Base-by-base conservation (phyloP, 805 yeast genomes). In the Kluyveromyces aestuarii region DNA sequence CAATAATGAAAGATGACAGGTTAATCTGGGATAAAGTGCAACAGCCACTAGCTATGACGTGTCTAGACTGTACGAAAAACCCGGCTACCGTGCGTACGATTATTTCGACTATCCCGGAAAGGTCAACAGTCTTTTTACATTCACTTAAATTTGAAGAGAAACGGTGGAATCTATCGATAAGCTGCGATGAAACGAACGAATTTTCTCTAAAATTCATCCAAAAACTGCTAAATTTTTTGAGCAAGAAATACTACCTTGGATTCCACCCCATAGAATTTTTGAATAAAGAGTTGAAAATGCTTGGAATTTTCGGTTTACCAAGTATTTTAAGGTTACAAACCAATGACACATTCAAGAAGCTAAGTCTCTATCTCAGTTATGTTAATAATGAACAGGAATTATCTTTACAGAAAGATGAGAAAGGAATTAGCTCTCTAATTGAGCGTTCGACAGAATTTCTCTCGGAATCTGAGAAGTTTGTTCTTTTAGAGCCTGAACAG, bases 1-100 rank as follows among this genome's bases (percentile, higher is more conserved):
- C 65, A 2, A 64, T 91, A 0, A 50, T 85, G 2, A 51, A 61
- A 8, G 81, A 81, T 52, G 56, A 68, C 0, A 65, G 84, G 30
- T 63, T 85, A 2, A 75, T 78, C 21, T 54, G 80, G 2, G 58
- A 60, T 27, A 68, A 61, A 44, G 46, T 52, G 21, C 72, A 68
- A 53, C 51, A 54, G 10, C 56, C 54, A 7, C 50, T 60, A 35
- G 66, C 58, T 45, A 59, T 74, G 45, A 67, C 67, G 7, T 70
- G 75, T 17, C 55, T 75, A 46, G 82, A 78, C 56, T 77, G 68
- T 52, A 70, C 75, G 13, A 76, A 72, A 55, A 62, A 69, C 50
- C 52, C 57, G 1, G 17, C 49, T 4, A 51, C 59, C 2, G 41
- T 59, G 39, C 42, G 53, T n/a, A 49, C 50, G 27, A 27, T 60